Evolutionary conservation across 768 basidiomycete genomes (phyloP).

Genomic region (Lactifluus rugatus): DNA sequence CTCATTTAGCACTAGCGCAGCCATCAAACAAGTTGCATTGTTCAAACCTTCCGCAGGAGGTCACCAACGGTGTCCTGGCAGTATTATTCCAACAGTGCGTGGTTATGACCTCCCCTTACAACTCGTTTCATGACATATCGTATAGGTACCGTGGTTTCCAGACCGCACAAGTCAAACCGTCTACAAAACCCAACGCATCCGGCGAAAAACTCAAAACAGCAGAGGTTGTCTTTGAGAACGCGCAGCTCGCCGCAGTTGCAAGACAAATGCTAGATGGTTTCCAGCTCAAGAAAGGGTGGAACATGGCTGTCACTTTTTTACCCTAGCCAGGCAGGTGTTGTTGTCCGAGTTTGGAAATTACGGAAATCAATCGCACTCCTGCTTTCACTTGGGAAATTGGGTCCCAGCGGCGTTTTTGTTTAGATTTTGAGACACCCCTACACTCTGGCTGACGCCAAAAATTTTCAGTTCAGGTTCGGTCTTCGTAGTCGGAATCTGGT

Average conservation of each 20-base stretch:
- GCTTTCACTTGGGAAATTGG: not conserved
- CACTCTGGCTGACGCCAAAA: not conserved
- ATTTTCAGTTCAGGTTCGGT: not conserved
- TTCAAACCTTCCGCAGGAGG: constrained; percentile 85
- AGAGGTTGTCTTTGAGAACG: constrained; percentile 66
- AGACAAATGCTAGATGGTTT: constrained; percentile 81
- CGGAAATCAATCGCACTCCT: not conserved
- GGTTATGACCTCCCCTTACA: not conserved
- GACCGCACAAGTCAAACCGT: constrained; percentile 56
- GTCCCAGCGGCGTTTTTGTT: not conserved
- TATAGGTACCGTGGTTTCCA: constrained; percentile 77
- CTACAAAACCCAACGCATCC: constrained; percentile 55
- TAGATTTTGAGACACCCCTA: not conserved
- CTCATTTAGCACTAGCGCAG: constrained; percentile 41
- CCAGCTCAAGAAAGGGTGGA: constrained; percentile 76
- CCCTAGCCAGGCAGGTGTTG: constrained; percentile 21
- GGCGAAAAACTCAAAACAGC: constrained; percentile 71
- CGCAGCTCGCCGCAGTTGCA: constrained; percentile 65
- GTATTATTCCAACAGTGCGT: constrained; percentile 90
- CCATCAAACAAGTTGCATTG: constrained; percentile 41
- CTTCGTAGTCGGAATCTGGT: constrained; percentile 9
- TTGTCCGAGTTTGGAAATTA: constrained; percentile 3
- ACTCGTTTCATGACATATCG: not conserved
- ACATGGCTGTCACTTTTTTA: constrained; percentile 71
- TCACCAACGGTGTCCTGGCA: constrained; percentile 75